A percentile compares a stretch with the other conserved stretches of the same genome.
phyloP scores from a whole-genome alignment of 352 stramenopile species.

The Phytophthora tubulina region DNA sequence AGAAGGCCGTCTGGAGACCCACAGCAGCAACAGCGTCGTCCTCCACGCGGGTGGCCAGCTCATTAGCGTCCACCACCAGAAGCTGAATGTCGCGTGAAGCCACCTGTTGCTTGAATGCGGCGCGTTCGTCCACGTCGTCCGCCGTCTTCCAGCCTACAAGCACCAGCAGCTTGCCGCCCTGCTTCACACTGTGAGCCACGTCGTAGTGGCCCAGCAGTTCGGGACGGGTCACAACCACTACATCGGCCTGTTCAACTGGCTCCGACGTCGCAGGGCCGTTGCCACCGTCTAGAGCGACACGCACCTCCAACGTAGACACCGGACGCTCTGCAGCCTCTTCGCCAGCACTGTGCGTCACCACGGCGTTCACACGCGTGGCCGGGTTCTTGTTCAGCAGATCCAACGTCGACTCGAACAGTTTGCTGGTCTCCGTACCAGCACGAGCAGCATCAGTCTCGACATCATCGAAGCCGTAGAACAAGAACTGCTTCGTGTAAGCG shows the following conservation, averaged over 20 bases:
- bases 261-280: constrained; percentile 48
- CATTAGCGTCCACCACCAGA: constrained; percentile 61
- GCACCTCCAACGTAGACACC: constrained; percentile 65
- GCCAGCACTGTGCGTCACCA: constrained; percentile 64
- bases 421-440: constrained; percentile 38
- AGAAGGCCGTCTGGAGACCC: constrained; percentile 66
- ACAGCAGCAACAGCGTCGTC: constrained; percentile 60
- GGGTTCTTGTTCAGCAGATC: constrained; percentile 72
- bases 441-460: constrained; percentile 66
- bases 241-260: constrained; percentile 63
- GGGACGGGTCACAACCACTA: constrained; percentile 62
- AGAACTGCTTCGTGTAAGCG: constrained; percentile 87
- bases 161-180: constrained; percentile 64
- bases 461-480: constrained; percentile 91
- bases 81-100: constrained; percentile 60
- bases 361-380: constrained; percentile 65
- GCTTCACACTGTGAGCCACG: constrained; percentile 62
- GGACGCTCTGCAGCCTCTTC: constrained; percentile 36
- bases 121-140: constrained; percentile 67
- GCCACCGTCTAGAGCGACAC: constrained; percentile 58
- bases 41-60: constrained; percentile 64
- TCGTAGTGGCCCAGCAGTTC: constrained; percentile 65
- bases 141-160: constrained; percentile 70
- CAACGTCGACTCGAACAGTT: constrained; percentile 54
- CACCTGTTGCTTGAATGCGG: constrained; percentile 63